Evolutionary conservation across 345 rosid species (phyloP), one percentile per base, ranked within the genome.

Genomic region (Gossypium raimondii): DNA sequence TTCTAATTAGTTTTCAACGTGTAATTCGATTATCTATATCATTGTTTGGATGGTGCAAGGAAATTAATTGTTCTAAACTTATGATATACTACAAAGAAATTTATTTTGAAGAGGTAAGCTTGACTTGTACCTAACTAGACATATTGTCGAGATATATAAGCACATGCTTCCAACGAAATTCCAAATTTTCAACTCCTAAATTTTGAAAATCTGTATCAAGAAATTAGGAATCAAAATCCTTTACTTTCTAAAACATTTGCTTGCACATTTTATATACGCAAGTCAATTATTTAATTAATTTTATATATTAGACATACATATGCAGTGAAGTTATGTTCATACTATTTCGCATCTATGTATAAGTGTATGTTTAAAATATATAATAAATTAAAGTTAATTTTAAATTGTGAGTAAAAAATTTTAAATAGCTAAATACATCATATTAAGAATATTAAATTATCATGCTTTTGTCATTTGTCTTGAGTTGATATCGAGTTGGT

Each of bases 1-100:
- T 67, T 45, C 24, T 6, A 62, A 20, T 7, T 58, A 58, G 41
- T 48, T 27, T 13, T 6, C 10, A 13, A 7, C 43, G 25, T 68
- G 41, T 47, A 24, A 14, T 3, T 68, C 2, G 72, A 50, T 25
- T 50, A 50, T 5, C 41, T 34, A 5, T 34, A 34, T 14, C 2
- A 12, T 67, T 67, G 3, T 22, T 47, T 67, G 16, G 27, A 16
- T n/a, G 69, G 50, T 41, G 27, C 47, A 64, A 41, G 25, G 25
- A 64, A 64, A 3, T 1, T 41, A 47, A 22, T n/a, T 47, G n/a
- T 67, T 48, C 72, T 55, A 68, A 50, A 68, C 72, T 68, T 68
- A 25, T 50, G 38, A 8, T 50, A 22, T 58, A 68, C 72, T 68
- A 1, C 72, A 50, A 25, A 25, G 72, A 16, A 50, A 68, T 25